A percentile compares a stretch with the other conserved stretches of the same genome.
phyloP scores from a whole-genome alignment of 768 basidiomycete genomes.

The Russula foetens region DNA sequence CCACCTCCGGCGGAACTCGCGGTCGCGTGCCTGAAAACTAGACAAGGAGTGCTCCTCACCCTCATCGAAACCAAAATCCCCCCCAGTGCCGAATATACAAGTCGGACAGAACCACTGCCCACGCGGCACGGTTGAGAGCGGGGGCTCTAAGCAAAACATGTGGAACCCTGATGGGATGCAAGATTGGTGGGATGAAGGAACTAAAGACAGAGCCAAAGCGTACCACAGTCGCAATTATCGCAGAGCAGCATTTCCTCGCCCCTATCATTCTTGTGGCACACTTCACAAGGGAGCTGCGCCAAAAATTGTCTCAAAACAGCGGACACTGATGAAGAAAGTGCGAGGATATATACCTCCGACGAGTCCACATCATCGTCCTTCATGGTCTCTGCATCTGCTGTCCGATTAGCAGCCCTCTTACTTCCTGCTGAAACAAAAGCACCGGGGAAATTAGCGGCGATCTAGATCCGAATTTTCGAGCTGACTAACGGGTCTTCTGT shows the following conservation, averaged over 20 bases:
- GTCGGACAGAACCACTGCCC: conserved; percentile 95
- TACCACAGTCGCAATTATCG: conserved; percentile 79
- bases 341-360: conserved; percentile 7
- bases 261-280: conserved; percentile 83
- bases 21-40: conserved; percentile 86
- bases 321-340: neutral
- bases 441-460: neutral
- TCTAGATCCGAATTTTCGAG: neutral
- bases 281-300: conserved; percentile 76
- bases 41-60: conserved; percentile 92
- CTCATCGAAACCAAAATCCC: conserved; percentile 97
- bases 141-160: conserved; percentile 94
- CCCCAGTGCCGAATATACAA: conserved; percentile 85
- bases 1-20: conserved; percentile 85
- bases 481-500: conserved; percentile 27
- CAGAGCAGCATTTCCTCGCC: conserved; percentile 90
- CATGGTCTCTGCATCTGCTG: neutral
- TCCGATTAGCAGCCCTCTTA: conserved; percentile 18
- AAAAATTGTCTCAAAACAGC: conserved; percentile 11
- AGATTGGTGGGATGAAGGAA: neutral
- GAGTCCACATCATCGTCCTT: conserved; percentile 17
- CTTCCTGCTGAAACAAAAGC: neutral
- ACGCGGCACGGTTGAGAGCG: conserved; percentile 74
- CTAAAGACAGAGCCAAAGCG: conserved; percentile 12
- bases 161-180: conserved; percentile 67